Conservation (phyloP, 2,329 filamentous ascomycete species). For the Podosphaera aphanis region DNA sequence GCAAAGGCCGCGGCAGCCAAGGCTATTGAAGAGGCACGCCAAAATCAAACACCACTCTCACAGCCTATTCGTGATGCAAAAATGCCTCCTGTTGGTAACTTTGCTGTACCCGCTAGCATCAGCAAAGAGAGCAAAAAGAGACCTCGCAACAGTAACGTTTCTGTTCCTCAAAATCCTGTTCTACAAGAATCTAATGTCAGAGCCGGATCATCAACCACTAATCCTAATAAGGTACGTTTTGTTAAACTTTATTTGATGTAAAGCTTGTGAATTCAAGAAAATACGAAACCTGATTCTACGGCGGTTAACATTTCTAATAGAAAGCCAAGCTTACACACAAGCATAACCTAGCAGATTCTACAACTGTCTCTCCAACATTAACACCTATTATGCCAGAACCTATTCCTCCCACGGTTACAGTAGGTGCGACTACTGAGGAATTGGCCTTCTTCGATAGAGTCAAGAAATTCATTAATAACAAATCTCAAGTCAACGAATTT, state of each 20-base stretch:
- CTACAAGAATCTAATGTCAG: constrained; percentile 9
- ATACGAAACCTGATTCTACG: background rate
- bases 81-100: constrained; percentile 86
- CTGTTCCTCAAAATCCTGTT: constrained; percentile 12
- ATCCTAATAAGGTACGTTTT: constrained; percentile 25
- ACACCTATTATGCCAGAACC: constrained; percentile 76
- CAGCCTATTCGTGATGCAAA: constrained; percentile 29
- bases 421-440: constrained; percentile 62
- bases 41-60: constrained; percentile 31
- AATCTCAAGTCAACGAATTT: constrained; percentile 84
- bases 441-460: constrained; percentile 86
- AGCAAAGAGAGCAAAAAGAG: constrained; percentile 84
- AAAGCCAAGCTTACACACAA: constrained; percentile 51
- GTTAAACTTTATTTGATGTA: background rate
- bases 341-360: constrained; percentile 16
- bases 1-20: constrained; percentile 37
- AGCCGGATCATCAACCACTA: constrained; percentile 13
- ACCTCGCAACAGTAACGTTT: constrained; percentile 23
- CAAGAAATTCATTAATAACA: constrained; percentile 88
- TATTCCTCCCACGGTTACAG: constrained; percentile 49
- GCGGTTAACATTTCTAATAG: constrained; percentile 12
- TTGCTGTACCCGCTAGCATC: constrained; percentile 58
- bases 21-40: constrained; percentile 38
- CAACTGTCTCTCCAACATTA: constrained; percentile 51
- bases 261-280: background rate